phyloP scores from a whole-genome alignment of 2,329 filamentous ascomycete genomes.

The Boeremia lycopersici region DNA sequence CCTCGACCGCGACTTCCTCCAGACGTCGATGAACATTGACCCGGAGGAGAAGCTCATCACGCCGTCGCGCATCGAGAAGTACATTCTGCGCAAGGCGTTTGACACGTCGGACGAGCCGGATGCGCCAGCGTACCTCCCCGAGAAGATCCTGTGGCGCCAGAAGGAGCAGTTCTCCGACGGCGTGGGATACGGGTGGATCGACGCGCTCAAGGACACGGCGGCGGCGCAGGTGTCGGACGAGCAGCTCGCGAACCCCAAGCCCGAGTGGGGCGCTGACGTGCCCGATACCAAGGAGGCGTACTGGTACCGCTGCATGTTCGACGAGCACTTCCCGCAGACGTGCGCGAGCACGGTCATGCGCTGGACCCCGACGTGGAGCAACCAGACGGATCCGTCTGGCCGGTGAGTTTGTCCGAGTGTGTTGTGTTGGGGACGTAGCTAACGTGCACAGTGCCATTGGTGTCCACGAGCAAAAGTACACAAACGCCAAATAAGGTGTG shows the following conservation, averaged over 20 bases:
- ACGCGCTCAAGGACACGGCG: slow-evolving; percentile 92
- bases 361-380: slow-evolving; percentile 97
- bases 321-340: slow-evolving; percentile 93
- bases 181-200: slow-evolving; percentile 99
- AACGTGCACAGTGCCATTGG: slow-evolving; percentile 37
- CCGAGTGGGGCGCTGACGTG: slow-evolving; percentile 90
- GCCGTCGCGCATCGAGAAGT: slow-evolving; percentile 89
- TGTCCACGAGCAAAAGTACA: slow-evolving; percentile 45
- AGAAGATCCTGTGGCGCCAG: slow-evolving; percentile 95
- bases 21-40: slow-evolving; percentile 91
- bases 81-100: slow-evolving; percentile 96
- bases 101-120: slow-evolving; percentile 87
- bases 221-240: slow-evolving; percentile 90
- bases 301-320: slow-evolving; percentile 99
- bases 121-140: slow-evolving; percentile 84
- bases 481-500: slow-evolving; percentile 23
- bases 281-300: slow-evolving; percentile 97
- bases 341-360: slow-evolving; percentile 93
- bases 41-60: slow-evolving; percentile 88
- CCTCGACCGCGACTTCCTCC: slow-evolving; percentile 96
- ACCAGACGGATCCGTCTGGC: slow-evolving; percentile 94
- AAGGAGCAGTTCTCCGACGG: slow-evolving; percentile 99
- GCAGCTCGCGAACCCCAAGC: slow-evolving; percentile 98
- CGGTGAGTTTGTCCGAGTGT: slow-evolving; percentile 62
- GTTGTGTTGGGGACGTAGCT: neutral